Conservation (phyloP, 768 basidiomycete species). For the Mycena alexandri region DNA sequence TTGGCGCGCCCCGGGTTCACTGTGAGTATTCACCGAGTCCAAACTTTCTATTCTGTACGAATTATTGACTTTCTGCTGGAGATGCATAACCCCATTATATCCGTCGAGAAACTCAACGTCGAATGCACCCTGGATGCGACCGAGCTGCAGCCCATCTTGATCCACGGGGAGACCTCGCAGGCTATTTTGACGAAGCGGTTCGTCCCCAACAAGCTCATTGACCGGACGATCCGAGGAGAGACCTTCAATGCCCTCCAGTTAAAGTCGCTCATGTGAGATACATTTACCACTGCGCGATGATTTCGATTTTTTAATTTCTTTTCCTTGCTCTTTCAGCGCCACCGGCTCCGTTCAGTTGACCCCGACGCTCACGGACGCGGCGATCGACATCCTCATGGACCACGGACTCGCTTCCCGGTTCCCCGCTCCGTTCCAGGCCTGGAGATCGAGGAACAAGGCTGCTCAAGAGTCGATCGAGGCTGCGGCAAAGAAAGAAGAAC, state of each 20-base stretch:
- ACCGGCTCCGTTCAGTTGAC: constrained; percentile 42
- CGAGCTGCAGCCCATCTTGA: constrained; percentile 43
- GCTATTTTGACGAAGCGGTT: constrained; percentile 54
- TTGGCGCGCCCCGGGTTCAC: constrained; percentile 57
- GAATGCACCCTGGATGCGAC: constrained; percentile 26
- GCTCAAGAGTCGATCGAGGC: neutral
- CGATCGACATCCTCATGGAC: constrained; percentile 43
- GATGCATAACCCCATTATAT: constrained; percentile 31
- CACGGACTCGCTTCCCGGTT: constrained; percentile 47
- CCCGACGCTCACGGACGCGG: constrained; percentile 41
- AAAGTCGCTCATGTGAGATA: constrained; percentile 37
- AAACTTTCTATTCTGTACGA: neutral
- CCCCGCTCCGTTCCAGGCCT: constrained; percentile 37
- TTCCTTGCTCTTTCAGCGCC: constrained; percentile 39
- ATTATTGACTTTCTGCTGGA: neutral
- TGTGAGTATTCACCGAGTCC: constrained; percentile 44
- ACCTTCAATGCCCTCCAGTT: constrained; percentile 34
- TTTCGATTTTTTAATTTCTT: neutral
- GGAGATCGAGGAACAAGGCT: constrained; percentile 38
- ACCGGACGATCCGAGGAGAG: constrained; percentile 10
- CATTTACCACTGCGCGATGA: neutral
- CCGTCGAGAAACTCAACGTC: constrained; percentile 15
- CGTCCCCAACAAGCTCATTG: constrained; percentile 24
- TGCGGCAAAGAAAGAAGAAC: constrained; percentile 25
- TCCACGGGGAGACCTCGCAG: constrained; percentile 56